Percentiles rank a stretch among this genome's conserved stretches.
Conservation (phyloP, 1,284 basidiomycete species). For the Grifola frondosa region DNA sequence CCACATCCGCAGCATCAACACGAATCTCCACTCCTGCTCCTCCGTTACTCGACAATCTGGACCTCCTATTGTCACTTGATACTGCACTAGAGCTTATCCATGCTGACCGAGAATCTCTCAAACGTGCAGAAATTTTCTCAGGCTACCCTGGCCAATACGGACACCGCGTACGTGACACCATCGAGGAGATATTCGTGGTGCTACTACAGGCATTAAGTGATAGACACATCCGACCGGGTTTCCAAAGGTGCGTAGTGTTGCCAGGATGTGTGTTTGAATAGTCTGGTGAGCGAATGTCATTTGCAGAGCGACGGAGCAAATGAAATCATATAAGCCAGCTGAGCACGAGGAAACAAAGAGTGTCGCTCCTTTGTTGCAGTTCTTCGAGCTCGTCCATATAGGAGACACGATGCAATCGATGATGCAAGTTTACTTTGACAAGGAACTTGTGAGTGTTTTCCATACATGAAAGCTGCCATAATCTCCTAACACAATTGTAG, state of each 20-base stretch:
- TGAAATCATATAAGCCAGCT: conserved; percentile 84
- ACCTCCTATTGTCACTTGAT: conserved; percentile 89
- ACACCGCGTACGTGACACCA: conserved; percentile 79
- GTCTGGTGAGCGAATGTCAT: background rate
- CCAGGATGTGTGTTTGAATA: background rate
- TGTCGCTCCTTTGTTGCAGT: conserved; percentile 91
- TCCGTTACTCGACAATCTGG: conserved; percentile 60
- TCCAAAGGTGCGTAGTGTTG: conserved; percentile 58
- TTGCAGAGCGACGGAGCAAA: conserved; percentile 76
- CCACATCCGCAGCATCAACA: conserved; percentile 22
- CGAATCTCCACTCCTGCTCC: conserved; percentile 20
- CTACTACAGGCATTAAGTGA: conserved; percentile 79
- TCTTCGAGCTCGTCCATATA: conserved; percentile 96
- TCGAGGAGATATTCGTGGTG: conserved; percentile 90
- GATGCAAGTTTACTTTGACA: conserved; percentile 97
- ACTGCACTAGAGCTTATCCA: conserved; percentile 91
- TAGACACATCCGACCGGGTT: conserved; percentile 84
- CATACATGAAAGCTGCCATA: no score
- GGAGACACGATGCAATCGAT: conserved; percentile 98
- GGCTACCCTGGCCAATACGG: conserved; percentile 85
- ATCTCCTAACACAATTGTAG: conserved; percentile 36
- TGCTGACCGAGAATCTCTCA: conserved; percentile 85
- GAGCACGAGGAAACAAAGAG: conserved; percentile 77
- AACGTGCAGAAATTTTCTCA: conserved; percentile 88
- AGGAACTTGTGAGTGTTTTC: conserved; percentile 70